Percentiles rank a stretch among this genome's conserved stretches.
phyloP scores from a whole-genome alignment of 2,329 filamentous ascomycete species.

The Thyridium curvatum region DNA sequence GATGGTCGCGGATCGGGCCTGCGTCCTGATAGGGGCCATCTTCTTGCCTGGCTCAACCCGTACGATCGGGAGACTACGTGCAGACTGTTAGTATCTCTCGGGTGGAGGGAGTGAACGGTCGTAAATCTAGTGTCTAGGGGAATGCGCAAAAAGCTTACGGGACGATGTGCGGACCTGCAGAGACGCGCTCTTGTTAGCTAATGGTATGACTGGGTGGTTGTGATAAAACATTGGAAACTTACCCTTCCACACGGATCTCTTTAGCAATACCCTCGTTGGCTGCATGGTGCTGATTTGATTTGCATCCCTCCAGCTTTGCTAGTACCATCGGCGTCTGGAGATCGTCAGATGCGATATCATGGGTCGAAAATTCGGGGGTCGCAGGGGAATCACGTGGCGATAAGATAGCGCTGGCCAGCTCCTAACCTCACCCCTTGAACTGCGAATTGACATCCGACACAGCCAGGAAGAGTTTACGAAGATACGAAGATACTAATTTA shows the following conservation, averaged over 20 bases:
- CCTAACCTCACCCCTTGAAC: too few relatives aligned
- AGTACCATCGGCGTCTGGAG: not conserved
- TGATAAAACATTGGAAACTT: slow-evolving; percentile 11
- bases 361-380: too few relatives aligned
- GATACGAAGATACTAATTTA: too few relatives aligned
- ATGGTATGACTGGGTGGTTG: not conserved
- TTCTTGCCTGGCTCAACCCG: slow-evolving; percentile 53
- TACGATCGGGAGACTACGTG: slow-evolving; percentile 55
- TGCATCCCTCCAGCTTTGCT: not conserved
- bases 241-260: slow-evolving; percentile 89
- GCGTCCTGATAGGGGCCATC: slow-evolving; percentile 71
- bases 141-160: slow-evolving; percentile 34
- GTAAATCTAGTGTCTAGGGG: too few relatives aligned
- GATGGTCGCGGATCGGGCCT: slow-evolving; percentile 83
- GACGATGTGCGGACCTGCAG: slow-evolving; percentile 44
- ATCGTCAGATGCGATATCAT: too few relatives aligned
- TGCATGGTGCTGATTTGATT: slow-evolving; percentile 44
- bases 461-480: too few relatives aligned
- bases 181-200: slow-evolving; percentile 12
- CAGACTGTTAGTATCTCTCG: slow-evolving; percentile 5
- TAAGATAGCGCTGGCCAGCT: too few relatives aligned
- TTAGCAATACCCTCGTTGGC: slow-evolving; percentile 59
- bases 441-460: too few relatives aligned
- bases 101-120: not conserved
- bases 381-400: too few relatives aligned